These are phyloP conservation scores for Hyaloscypha bicolor DNA, from an alignment of 495 filamentous ascomycete genomes.

Conservation along the genomic window DNA sequence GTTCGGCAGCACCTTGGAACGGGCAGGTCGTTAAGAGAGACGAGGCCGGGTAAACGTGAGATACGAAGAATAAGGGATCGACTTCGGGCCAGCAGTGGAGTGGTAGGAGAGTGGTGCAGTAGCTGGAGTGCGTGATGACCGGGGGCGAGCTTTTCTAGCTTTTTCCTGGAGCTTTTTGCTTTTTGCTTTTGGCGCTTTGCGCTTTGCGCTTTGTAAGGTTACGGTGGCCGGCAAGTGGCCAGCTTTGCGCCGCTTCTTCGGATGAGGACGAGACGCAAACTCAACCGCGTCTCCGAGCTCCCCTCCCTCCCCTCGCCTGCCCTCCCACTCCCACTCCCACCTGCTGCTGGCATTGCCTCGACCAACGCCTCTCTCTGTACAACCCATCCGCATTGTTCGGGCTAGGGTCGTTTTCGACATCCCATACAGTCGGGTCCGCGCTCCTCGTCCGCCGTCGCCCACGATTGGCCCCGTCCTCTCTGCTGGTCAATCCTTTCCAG, in stretches of 20 bases:
- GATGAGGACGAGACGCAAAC: no score
- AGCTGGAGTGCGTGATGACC: no score
- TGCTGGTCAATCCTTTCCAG: neutral
- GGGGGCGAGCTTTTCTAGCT: no score
- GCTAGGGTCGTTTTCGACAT: neutral
- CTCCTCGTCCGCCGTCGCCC: neutral
- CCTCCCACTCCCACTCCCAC: neutral
- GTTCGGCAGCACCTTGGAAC: no score
- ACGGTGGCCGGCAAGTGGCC: neutral
- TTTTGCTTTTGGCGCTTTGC: no score
- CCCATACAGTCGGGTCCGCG: neutral
- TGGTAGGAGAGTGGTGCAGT: no score
- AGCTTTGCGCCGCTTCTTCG: neutral
- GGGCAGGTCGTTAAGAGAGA: no score
- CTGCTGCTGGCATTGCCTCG: neutral
- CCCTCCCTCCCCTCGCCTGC: neutral
- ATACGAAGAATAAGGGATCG: no score
- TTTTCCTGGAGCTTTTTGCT: no score
- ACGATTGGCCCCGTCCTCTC: neutral
- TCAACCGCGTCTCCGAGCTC: neutral
- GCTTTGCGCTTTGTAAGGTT: neutral
- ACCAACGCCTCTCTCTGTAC: neutral
- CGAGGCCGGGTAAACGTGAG: no score
- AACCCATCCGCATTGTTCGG: neutral
- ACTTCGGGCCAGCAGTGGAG: no score